Evolutionary conservation across 1,284 basidiomycete genomes (phyloP), one percentile per base, ranked within the genome.

Genomic region (Sutorius eximius): DNA sequence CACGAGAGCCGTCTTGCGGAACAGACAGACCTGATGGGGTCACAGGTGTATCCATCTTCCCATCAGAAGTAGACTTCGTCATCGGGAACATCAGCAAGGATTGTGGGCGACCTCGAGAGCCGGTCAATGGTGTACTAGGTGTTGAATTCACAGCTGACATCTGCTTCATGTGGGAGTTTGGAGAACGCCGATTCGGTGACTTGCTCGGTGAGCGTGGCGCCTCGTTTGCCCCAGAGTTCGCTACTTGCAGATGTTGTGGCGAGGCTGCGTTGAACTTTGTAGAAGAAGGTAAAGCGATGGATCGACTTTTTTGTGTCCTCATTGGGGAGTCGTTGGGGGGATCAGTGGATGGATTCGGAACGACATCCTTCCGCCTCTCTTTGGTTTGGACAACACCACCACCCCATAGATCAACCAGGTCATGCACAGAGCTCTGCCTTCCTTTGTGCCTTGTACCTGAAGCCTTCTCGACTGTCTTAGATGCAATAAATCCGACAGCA

Each of bases 401-500:
- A 45, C 86, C 86, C 77, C 85, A 90, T 29, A 91, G 69, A 67
- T 87, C 86, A 34, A 91, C 86, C 51, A 91, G 68, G 63, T 91
- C 86, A 64, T 91, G 87, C 24, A 91, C 88, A 9, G 89, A 91
- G 60, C 82, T 85, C 72, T 91, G 87, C 57, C 87, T 73, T 32
- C 79, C 75, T 57, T 71, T 76, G 33, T 66, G 65, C 36, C 64
- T 67, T 42, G 59, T 63, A 42, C 64, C 59, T 0, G 66, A 52
- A 24, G 51, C 18, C 44, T 61, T 66, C 40, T 70, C 63, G 45
- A 15, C 57, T 12, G 52, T 45, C 47, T 55, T 59, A 44, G 66
- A 60, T 42, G 67, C 65, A 33, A 59, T 62, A 55, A 72, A 69
- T 22, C 75, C 73, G 40, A 53, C 66, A 34, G 74, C 77, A 51